Evolutionary conservation across 345 rosid genomes (phyloP), one percentile per base, ranked within the genome.

Genomic region (Melastoma malabathricum): DNA sequence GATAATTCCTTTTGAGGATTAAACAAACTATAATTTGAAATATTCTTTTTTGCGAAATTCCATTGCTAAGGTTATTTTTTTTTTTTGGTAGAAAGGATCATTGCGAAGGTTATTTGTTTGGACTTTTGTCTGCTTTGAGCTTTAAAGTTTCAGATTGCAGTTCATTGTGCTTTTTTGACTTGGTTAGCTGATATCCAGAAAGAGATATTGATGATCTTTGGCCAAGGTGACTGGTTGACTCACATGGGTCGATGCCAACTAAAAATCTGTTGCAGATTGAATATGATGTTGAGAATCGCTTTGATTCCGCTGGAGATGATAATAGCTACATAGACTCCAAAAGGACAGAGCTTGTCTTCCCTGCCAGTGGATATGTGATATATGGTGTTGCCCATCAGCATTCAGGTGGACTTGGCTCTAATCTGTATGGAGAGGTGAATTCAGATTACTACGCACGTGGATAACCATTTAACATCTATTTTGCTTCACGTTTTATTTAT

Each of bases 301-400:
- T 55, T 15, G 47, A 38, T 43, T 54, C 57, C 34, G 7, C 38
- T 39, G 46, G 23, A 34, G 58, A 64, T 12, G 44, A 52, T 51
- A 16, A 56, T 18, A 50, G 29, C 52, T 84, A 87, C 48, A 9
- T 75, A 43, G 83, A 80, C 44, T 38, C 51, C 60, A 75, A 67
- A 64, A 86, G 73, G 44, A 62, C 67, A 60, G 73, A 65, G 46
- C 63, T 86, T 34, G 59, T 68, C 65, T 64, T 86, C 74, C 94
- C 94, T 25, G 58, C 65, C 18, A 71, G 71, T 44, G 98, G 96
- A 51, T 73, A 82, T 65, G 71, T 90, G 31, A 65, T 90, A 50
- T 90, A 90, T 59, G 89, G 92, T 0, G 94, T 74, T 48, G 84
- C 81, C 17, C 96, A 90, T 64, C 89, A 80, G 62, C 96, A 90